Evolutionary conservation across 192 early-diverging fungal genomes (phyloP).

Genomic region (Podila horticola): DNA sequence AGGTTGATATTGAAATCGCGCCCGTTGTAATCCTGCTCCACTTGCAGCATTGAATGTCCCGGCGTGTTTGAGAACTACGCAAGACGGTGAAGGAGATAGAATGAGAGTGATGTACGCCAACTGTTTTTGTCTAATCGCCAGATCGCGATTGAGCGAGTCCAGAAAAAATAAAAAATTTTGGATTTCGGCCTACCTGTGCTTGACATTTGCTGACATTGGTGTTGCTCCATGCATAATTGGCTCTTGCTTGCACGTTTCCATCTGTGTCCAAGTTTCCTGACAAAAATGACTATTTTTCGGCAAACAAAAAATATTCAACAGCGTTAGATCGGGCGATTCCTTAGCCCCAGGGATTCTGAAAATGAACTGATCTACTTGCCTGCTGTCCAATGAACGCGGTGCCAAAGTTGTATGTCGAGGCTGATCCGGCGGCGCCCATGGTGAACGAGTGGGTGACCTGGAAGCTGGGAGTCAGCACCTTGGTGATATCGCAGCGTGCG

Average conservation of each 20-base stretch:
- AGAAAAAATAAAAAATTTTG: too few relatives aligned
- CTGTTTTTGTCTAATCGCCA: neutral
- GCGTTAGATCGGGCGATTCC: neutral
- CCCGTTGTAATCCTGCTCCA: constrained; percentile 94
- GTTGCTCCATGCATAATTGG: constrained; percentile 85
- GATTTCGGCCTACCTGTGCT: constrained; percentile 49
- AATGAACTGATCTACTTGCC: constrained; percentile 47
- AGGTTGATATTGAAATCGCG: constrained; percentile 87
- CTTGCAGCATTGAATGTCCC: constrained; percentile 89
- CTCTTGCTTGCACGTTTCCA: constrained; percentile 84
- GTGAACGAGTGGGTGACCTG: constrained; percentile 93
- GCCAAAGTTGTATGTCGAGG: constrained; percentile 93
- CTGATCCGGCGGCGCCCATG: constrained; percentile 82
- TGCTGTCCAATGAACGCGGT: constrained; percentile 84
- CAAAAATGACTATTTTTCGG: constrained; percentile 71
- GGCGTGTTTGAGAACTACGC: constrained; percentile 69
- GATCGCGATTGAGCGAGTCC: too few relatives aligned
- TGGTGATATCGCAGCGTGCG: constrained; percentile 92
- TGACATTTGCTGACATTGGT: constrained; percentile 71
- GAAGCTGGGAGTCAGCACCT: constrained; percentile 92
- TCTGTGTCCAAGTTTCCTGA: constrained; percentile 96
- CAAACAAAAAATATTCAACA: neutral
- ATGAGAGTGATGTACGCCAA: too few relatives aligned
- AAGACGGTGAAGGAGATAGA: neutral
- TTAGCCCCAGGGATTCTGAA: neutral